Conservation (phyloP, 306 rosid genomes). For the Oxytropis ochrocephala region DNA sequence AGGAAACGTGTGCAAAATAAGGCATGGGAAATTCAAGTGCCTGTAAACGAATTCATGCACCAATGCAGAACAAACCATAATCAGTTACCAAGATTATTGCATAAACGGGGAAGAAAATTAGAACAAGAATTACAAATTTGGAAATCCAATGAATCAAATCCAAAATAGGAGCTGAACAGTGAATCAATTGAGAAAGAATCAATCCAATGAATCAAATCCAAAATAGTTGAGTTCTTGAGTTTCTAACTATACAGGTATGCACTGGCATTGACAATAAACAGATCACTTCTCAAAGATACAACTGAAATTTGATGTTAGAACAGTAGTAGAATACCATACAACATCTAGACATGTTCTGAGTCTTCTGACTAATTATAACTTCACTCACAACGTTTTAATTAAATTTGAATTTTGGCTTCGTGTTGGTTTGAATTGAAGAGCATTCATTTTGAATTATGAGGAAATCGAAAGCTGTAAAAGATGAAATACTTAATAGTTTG, state of each 20-base stretch:
- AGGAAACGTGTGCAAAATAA: slow-evolving; percentile 78
- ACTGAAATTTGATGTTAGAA: neutral
- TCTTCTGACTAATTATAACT: neutral
- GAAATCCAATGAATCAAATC: too few relatives aligned
- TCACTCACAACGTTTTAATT: neutral
- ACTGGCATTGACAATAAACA: neutral
- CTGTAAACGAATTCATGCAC: slow-evolving; percentile 34
- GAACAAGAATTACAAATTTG: neutral
- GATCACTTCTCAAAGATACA: neutral
- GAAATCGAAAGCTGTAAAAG: neutral
- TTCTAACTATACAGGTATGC: neutral
- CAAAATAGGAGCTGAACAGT: too few relatives aligned
- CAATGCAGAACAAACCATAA: neutral
- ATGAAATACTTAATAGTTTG: neutral
- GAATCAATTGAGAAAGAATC: too few relatives aligned
- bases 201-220: too few relatives aligned
- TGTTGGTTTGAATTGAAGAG: neutral
- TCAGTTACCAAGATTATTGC: slow-evolving; percentile 12
- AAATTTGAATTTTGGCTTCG: neutral
- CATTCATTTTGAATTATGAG: neutral
- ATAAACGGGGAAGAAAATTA: neutral
- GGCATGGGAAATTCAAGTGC: slow-evolving; percentile 83
- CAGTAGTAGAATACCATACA: neutral
- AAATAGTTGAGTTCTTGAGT: too few relatives aligned
- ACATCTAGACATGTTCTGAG: neutral